Base-by-base conservation (phyloP, 1,284 basidiomycete genomes). In the Vanrija pseudolonga region DNA sequence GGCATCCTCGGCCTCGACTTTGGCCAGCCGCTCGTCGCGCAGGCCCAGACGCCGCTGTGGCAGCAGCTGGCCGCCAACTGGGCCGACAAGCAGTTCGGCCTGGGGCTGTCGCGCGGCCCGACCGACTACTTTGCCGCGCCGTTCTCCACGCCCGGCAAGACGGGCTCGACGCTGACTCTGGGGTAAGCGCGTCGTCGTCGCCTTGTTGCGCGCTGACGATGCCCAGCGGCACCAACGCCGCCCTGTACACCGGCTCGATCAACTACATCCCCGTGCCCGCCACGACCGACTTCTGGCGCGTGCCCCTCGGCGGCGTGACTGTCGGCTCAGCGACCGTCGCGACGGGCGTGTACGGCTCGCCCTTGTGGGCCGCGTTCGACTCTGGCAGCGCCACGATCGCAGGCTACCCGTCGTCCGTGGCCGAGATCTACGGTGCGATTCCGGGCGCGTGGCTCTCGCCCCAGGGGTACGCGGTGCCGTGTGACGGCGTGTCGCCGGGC, bases 261-360 rank as follows among this genome's bases (percentile, higher is more conserved):
- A 12, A 6, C 12, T 47, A 32, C 12, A 19, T 47, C 19, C 9
- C 8, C 6, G 20, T 47, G 1, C 2, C 36, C 11, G 17, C 17
- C 3, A 37, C 18, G 45, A 37, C n/a, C 24, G 88, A 80, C 65
- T 66, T 32, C 32, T 32, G 80, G 40, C 84, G 89, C 59, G 80
- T 78, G 44, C 69, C 81, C n/a, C 44, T 41, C 0, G 66, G 38
- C 36, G 23, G 36, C 6, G 32, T 32, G 6, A 4, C 12, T 12
- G 12, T 32, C 6, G 32, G 12, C 32, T 9, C 12, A 0, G 2
- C 12, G 2, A 12, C 32, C 11, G 32, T 32, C 2, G 32, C 9
- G 2, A 40, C 39, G n/a, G 7, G n/a, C 39, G 39, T 7, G 32
- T 11, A 8, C 26, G 26, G 26, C 26, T 6, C 26, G 3, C 26